These are phyloP conservation scores for Glonium stellatum DNA, from an alignment of 495 filamentous ascomycete species.

Conservation along the genomic window DNA sequence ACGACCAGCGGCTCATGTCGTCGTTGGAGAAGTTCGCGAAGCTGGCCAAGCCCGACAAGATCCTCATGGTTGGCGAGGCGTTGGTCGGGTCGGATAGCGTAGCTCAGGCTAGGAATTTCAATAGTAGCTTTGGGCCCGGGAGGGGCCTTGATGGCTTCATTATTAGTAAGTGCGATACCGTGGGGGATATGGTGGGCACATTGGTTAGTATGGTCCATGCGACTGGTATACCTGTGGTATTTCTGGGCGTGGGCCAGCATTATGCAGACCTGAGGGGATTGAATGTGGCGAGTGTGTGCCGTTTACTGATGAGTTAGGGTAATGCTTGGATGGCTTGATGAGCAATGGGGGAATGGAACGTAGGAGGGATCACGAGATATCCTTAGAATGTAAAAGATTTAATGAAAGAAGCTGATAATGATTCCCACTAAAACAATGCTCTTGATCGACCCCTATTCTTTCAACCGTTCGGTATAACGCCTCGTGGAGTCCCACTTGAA, in stretches of 20 bases:
- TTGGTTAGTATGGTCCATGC: constrained; percentile 97
- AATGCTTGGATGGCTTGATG: constrained; percentile 1
- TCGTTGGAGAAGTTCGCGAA: constrained; percentile 95
- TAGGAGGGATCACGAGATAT: too few species aligned
- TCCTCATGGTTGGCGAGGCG: constrained; percentile 97
- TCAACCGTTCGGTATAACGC: too few species aligned
- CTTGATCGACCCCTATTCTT: too few species aligned
- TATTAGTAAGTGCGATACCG: constrained; percentile 96
- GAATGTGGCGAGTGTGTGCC: constrained; percentile 86
- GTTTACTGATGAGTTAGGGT: constrained; percentile 57
- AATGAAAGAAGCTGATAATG: too few species aligned
- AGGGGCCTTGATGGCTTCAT: constrained; percentile 88
- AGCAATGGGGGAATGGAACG: too few species aligned
- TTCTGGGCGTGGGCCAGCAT: constrained; percentile 91
- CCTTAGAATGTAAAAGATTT: too few species aligned
- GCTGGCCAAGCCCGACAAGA: constrained; percentile 92
- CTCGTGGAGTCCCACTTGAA: too few species aligned
- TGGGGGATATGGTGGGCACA: constrained; percentile 96
- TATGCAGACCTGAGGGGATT: constrained; percentile 92
- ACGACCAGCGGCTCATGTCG: constrained; percentile 91
- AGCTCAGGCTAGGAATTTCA: constrained; percentile 92
- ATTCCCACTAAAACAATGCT: too few species aligned
- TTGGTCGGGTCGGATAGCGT: constrained; percentile 92
- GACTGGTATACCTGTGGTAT: constrained; percentile 89
- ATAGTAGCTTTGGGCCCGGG: constrained; percentile 76